phyloP scores from a whole-genome alignment of 192 early-diverging fungal species.

The Podila epigama region DNA sequence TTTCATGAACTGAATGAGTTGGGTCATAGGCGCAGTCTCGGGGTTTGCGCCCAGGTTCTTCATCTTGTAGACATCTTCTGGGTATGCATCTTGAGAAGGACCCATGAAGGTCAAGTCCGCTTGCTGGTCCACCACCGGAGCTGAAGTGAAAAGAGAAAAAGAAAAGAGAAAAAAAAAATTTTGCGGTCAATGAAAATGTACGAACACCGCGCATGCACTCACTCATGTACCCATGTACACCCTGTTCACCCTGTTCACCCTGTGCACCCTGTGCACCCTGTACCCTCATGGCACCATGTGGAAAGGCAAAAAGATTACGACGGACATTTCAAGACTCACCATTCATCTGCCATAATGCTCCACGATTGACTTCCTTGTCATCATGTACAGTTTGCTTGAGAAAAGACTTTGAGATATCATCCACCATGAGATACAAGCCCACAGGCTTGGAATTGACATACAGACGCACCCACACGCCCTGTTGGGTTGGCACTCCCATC shows the following conservation, averaged over 20 bases:
- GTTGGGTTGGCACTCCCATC: slow-evolving; percentile 30
- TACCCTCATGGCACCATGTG: too few relatives aligned
- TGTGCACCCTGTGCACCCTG: too few relatives aligned
- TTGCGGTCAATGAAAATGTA: not conserved
- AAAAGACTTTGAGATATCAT: slow-evolving; percentile 34
- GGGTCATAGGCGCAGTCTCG: slow-evolving; percentile 5
- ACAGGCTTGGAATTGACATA: slow-evolving; percentile 36
- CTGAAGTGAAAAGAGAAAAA: not conserved
- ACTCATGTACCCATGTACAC: too few relatives aligned
- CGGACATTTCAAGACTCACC: not conserved
- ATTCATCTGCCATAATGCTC: slow-evolving; percentile 37
- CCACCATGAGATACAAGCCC: slow-evolving; percentile 41
- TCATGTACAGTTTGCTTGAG: slow-evolving; percentile 33
- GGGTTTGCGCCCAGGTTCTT: slow-evolving; percentile 10
- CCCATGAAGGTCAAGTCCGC: slow-evolving; percentile 32
- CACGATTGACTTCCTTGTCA: not conserved
- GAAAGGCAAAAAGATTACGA: not conserved
- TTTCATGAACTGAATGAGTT: slow-evolving; percentile 31
- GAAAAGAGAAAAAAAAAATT: not conserved
- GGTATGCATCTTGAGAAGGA: not conserved
- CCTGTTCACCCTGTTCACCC: too few relatives aligned
- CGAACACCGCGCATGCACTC: too few relatives aligned
- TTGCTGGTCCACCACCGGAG: slow-evolving; percentile 13
- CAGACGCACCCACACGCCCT: slow-evolving; percentile 22
- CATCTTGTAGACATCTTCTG: slow-evolving; percentile 27